These are phyloP conservation scores for Fusarium nurragi DNA, from an alignment of 2,329 filamentous ascomycete species.

Conservation along the genomic window DNA sequence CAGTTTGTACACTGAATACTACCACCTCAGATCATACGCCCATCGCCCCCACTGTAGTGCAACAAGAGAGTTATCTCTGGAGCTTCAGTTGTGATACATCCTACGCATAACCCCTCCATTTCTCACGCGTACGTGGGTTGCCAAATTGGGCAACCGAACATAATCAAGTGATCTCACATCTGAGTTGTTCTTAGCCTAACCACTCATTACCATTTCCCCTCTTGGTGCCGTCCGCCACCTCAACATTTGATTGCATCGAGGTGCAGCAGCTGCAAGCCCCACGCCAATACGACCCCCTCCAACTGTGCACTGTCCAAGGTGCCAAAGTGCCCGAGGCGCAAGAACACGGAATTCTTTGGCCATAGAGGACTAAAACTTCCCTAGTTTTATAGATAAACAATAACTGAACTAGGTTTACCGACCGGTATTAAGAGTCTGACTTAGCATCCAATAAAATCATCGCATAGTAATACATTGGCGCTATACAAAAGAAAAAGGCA, in stretches of 20 bases:
- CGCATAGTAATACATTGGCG: no score
- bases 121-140: neutral
- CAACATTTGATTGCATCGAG: neutral
- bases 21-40: neutral
- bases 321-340: no score
- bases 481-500: no score
- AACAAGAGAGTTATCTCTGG: no score
- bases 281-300: conserved; percentile 7
- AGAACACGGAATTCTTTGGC: no score
- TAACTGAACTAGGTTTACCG: no score
- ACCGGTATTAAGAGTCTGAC: no score
- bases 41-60: no score
- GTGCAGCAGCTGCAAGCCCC: conserved; percentile 10
- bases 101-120: neutral
- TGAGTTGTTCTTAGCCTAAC: conserved; percentile 4
- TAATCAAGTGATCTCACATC: conserved; percentile 23
- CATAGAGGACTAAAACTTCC: no score
- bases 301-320: neutral
- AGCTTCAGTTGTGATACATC: neutral
- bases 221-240: conserved; percentile 1
- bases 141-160: neutral
- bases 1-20: no score
- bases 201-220: conserved; percentile 10
- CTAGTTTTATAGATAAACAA: no score
- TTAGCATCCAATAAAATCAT: no score